Evolutionary conservation across 805 yeast species (phyloP).

Genomic region (Komagataella pseudopastoris): DNA sequence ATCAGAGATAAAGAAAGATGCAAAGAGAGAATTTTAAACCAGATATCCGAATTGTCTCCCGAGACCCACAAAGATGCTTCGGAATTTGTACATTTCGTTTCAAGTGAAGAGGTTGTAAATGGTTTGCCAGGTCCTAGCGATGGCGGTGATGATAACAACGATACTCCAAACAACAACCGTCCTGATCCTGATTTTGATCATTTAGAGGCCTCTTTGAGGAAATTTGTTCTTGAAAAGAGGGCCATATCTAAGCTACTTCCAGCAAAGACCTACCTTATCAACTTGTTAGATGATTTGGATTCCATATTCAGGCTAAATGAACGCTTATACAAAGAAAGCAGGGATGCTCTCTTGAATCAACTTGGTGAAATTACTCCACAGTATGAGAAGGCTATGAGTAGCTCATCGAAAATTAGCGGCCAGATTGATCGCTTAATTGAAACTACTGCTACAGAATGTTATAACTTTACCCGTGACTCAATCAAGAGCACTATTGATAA

Average conservation of each 20-base stretch:
- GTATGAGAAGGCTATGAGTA: constrained; percentile 36
- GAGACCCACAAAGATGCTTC: constrained; percentile 78
- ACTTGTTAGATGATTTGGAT: constrained; percentile 53
- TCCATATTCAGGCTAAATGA: constrained; percentile 51
- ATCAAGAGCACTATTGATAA: constrained; percentile 38
- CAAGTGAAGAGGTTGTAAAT: constrained; percentile 38
- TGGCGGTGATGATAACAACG: constrained; percentile 24
- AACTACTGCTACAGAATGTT: constrained; percentile 37
- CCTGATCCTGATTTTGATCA: constrained; percentile 61
- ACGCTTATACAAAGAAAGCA: constrained; percentile 35
- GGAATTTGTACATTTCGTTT: constrained; percentile 91
- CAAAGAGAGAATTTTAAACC: constrained; percentile 62
- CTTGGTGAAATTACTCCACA: constrained; percentile 50
- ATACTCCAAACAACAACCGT: constrained; percentile 17
- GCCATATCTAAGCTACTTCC: constrained; percentile 83
- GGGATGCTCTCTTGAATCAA: constrained; percentile 29
- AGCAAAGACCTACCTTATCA: constrained; percentile 74
- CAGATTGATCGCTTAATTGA: constrained; percentile 54
- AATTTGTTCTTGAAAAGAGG: constrained; percentile 80
- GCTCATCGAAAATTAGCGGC: constrained; percentile 42
- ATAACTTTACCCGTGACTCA: constrained; percentile 41
- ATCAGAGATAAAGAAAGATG: constrained; percentile 76
- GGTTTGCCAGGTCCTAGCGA: constrained; percentile 21
- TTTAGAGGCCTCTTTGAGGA: constrained; percentile 72
- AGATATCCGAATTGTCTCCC: constrained; percentile 75